Base-by-base conservation (phyloP, 257 asterid genomes). In the Primulina eburnea region DNA sequence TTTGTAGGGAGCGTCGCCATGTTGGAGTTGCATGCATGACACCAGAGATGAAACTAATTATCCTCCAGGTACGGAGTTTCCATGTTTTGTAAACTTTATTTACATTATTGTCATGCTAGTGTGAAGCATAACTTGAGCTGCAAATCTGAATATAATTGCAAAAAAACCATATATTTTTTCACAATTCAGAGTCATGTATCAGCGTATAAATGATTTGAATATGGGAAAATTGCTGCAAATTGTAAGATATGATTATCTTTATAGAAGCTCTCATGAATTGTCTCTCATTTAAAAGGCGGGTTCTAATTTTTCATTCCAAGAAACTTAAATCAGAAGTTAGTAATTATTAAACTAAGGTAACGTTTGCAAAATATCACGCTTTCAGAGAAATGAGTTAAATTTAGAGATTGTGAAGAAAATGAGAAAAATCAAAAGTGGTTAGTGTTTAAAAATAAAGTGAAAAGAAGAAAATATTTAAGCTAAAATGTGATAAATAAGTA, bases 11-110 rank as follows among this genome's bases (percentile, higher is more conserved):
- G 29, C 75, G 77, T 26, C 87, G 96, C n/a, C 98, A 92, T 75
- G 90, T 93, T 67, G 98, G 98, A 69, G 86, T 82, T 75, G 55
- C 47, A 61, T 92, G 98, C 80, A 81, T 90, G 87, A 73, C 89
- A 21, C 88, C 92, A 9, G 97, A 90, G 75, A 81, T 86, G 84
- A 92, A 85, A 76, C 92, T 92, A 62, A 67, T 32, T 20, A 68
- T 90, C 75, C 75, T 92, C 76, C 86, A 84, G 95, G 98, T 90
- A 76, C 58, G 69, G 59, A 32, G 33, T 78, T 26, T 34, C 53
- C 2, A 29, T 40, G 55, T 65, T 65, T 14, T 16, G 20, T 47
- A 0, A 47, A 47, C 55, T 40, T 40, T 47, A 47, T 47, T 47
- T 47, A 47, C 55, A 1, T 5, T 43, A 43, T 43, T 47, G 18